Conservation (phyloP, 805 yeast genomes). For the Yamadazyma nakazawae region DNA sequence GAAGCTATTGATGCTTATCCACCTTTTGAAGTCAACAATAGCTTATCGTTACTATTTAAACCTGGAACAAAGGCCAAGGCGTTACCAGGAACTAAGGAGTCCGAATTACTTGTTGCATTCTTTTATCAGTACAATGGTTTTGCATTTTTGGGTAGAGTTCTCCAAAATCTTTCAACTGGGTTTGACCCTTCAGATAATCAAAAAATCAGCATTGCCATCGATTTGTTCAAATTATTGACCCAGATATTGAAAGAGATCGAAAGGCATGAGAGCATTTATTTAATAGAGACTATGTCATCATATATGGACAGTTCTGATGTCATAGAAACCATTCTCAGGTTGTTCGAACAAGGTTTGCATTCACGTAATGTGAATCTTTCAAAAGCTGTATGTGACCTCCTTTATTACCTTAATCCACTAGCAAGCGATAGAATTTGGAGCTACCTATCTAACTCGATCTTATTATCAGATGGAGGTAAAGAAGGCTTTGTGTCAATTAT, state of each 20-base stretch:
- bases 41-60: constrained; percentile 41
- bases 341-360: constrained; percentile 68
- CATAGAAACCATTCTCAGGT: constrained; percentile 55
- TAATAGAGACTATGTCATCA: constrained; percentile 41
- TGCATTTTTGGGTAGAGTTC: constrained; percentile 75
- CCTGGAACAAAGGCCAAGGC: constrained; percentile 67
- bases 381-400: constrained; percentile 45
- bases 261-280: constrained; percentile 20
- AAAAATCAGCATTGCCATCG: constrained; percentile 38
- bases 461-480: constrained; percentile 56
- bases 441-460: constrained; percentile 61
- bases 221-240: constrained; percentile 51
- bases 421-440: constrained; percentile 77
- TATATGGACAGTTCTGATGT: constrained; percentile 58
- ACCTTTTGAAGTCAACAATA: constrained; percentile 50
- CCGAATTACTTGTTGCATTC: constrained; percentile 55
- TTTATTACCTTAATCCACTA: constrained; percentile 45
- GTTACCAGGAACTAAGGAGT: constrained; percentile 44
- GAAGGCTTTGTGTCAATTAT: constrained; percentile 63
- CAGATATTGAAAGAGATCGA: constrained; percentile 37
- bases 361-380: constrained; percentile 47
- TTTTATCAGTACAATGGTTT: constrained; percentile 78
- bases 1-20: constrained; percentile 50
- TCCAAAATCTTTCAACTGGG: constrained; percentile 56
- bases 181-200: constrained; percentile 37